These are phyloP conservation scores for Psilocybe mexicana DNA, from an alignment of 1,284 basidiomycete genomes.

Conservation along the genomic window DNA sequence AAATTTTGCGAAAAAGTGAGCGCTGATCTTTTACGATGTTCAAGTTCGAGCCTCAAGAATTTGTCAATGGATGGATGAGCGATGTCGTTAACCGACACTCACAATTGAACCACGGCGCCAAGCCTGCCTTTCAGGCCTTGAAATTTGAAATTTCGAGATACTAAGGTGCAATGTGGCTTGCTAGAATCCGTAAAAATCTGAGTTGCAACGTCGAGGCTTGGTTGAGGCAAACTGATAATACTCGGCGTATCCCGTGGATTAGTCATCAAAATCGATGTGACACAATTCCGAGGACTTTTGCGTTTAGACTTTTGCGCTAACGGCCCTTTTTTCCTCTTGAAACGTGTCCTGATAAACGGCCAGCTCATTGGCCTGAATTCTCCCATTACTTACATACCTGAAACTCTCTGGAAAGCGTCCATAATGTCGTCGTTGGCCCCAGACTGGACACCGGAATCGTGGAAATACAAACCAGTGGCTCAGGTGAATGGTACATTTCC, in stretches of 20 bases:
- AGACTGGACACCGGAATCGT: constrained; percentile 52
- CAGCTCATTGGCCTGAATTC: too few species aligned
- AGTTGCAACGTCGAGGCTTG: background rate
- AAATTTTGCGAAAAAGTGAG: too few species aligned
- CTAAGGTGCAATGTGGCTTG: too few species aligned
- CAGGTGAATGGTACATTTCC: constrained; percentile 46
- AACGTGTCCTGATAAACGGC: background rate
- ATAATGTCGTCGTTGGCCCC: constrained; percentile 3
- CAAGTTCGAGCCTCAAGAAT: too few species aligned
- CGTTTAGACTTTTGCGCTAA: background rate
- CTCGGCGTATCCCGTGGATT: background rate
- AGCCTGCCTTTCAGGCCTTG: too few species aligned
- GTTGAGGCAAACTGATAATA: background rate
- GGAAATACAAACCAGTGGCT: constrained; percentile 68
- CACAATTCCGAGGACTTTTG: background rate
- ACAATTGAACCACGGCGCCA: too few species aligned
- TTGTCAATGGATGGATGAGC: too few species aligned
- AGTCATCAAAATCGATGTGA: background rate
- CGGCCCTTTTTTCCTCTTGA: background rate
- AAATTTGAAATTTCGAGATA: too few species aligned
- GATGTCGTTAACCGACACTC: too few species aligned
- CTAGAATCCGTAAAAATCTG: too few species aligned
- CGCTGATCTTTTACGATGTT: too few species aligned
- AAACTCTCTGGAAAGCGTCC: background rate
- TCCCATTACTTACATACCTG: too few species aligned